phyloP scores from a whole-genome alignment of 208 protist genomes.

The Crithidia thermophila region DNA sequence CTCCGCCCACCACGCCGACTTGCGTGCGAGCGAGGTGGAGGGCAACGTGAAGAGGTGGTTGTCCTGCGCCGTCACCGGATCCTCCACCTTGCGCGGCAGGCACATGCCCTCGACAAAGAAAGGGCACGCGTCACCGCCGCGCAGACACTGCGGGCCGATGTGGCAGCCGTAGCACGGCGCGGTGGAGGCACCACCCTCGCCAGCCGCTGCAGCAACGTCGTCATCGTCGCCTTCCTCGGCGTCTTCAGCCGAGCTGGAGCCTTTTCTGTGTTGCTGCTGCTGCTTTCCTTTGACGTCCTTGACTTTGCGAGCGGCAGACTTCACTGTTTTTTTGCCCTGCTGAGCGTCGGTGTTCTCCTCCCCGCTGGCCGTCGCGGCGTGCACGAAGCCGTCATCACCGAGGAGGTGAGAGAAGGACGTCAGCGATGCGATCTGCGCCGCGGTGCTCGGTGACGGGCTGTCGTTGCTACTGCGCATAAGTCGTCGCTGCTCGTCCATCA shows the following conservation, averaged over 20 bases:
- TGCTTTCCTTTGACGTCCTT: slow-evolving; percentile 18
- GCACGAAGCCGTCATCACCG: slow-evolving; percentile 34
- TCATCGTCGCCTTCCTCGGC: slow-evolving; percentile 8
- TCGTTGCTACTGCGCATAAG: too few species aligned
- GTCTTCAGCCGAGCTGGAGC: background rate
- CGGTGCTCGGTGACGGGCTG: too few species aligned
- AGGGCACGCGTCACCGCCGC: slow-evolving; percentile 67
- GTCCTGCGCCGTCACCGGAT: slow-evolving; percentile 60
- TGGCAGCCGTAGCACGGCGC: slow-evolving; percentile 57
- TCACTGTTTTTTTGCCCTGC: slow-evolving; percentile 13
- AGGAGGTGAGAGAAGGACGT: slow-evolving; percentile 24
- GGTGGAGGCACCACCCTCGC: background rate
- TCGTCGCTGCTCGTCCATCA: slow-evolving; percentile 43
- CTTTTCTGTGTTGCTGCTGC: too few species aligned
- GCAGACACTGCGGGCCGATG: slow-evolving; percentile 72
- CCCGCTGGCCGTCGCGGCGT: background rate
- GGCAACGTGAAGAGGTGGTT: slow-evolving; percentile 91
- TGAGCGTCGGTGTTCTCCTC: background rate
- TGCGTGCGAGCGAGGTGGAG: slow-evolving; percentile 66
- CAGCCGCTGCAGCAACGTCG: background rate
- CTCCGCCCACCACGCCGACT: slow-evolving; percentile 79
- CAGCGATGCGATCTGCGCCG: slow-evolving; percentile 10
- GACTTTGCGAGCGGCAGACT: slow-evolving; percentile 9
- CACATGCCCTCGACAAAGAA: slow-evolving; percentile 88
- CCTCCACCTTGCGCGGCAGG: slow-evolving; percentile 70